Evolutionary conservation across 78 protist genomes (phyloP), one percentile per base, ranked within the genome.

Genomic region (Isochrysis galbana): DNA sequence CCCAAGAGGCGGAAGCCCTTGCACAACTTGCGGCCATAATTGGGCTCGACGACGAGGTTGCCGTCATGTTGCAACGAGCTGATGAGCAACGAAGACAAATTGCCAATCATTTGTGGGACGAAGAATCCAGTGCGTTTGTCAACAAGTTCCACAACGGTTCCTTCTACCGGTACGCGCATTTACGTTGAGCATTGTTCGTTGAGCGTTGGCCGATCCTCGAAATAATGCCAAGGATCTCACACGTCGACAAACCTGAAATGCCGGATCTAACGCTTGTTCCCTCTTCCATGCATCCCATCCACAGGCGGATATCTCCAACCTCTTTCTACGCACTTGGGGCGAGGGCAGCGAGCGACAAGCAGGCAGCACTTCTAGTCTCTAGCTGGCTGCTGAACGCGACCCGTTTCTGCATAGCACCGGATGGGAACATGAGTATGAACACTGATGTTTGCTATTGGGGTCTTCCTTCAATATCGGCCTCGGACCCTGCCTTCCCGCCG

Each of bases 401-500:
- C 5, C 84, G 23, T 46, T 77, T 77, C n/a, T 77, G 84, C 84
- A 39, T 77, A 41, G 44, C 84, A 0, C 45, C 45, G 32, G 32
- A 4, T 4, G 84, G 84, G 29, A 46, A 77, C 84, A 22, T 77
- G 5, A 22, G 2, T 3, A 61, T 34, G 69, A 83, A 42, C 39
- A 0, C 1, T 38, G 89, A 83, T 61, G 89, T 46, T 25, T 83
- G 89, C 61, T 83, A 83, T 38, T 83, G 89, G 89, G 89, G 84
- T 5, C 84, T 77, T 3, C 84, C 84, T 41, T 61, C 74, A 10
- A 61, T 61, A 3, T 34, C 42, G 44, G 29, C n/a, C 32, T 22
- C 89, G 44, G 89, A 83, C 67, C 41, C 38, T 5, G 89, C 89
- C 5, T 83, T 83, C 89, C 89, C 89, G 34, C 89, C 89, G 22